Base-by-base conservation (phyloP, 73 alveolate genomes). In the Breviolum minutum region DNA sequence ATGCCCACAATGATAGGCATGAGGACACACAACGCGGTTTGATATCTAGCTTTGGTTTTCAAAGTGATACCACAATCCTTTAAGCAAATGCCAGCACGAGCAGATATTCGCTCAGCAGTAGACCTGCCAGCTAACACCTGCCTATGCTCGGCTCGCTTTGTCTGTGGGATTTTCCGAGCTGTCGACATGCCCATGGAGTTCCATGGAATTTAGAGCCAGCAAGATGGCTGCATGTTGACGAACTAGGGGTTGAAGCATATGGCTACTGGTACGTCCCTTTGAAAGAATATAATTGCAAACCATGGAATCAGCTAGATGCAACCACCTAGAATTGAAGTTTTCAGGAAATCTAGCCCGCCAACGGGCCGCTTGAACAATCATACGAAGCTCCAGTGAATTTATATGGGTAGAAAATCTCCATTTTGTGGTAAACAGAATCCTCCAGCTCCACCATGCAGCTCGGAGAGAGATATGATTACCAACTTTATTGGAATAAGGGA, bases 91-190 rank as follows among this genome's bases (percentile, higher is more conserved):
- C 95, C 95, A 6, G 13, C 22, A 12, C 95, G 82, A 8, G 27
- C 68, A 2, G 48, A 32, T 24, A 63, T n/a, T 12, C 95, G 95
- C 7, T 6, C 81, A 0, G 76, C 32, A 17, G 6, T 54, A 22
- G 66, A 26, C 63, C 60, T 8, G 13, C 81, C 81, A 6, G 69
- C 17, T 17, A 70, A 30, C 16, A 70, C n/a, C n/a, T n/a, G 30
- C 81, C 29, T 17, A 76, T 6, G 86, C 63, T 76, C 86, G 61
- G 63, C 63, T n/a, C 22, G 86, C 63, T 6, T 6, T 63, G 29
- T 76, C 86, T 16, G 86, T 76, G 8, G 86, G 86, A n/a, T 76
- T 76, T 27, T 76, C n/a, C n/a, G n/a, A n/a, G n/a, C n/a, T n/a
- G n/a, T n/a, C n/a, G n/a, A n/a, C n/a, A n/a, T n/a, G n/a, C n/a